Percentiles rank a stretch among this genome's conserved stretches.
Evolutionary conservation across 148 eudicot species (phyloP).

Genomic region (Chenopodium quinoa): DNA sequence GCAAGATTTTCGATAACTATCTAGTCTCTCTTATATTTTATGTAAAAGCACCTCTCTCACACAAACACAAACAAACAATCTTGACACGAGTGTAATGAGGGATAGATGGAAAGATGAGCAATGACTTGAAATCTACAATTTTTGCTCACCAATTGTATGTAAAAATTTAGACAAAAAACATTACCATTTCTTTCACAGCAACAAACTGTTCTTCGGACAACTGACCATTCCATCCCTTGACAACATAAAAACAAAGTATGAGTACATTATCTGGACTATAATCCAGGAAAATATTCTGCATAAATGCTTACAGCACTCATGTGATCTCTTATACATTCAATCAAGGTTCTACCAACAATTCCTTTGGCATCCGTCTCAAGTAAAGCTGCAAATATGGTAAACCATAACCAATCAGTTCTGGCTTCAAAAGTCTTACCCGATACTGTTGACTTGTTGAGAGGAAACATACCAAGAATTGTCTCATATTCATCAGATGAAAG

Average conservation of each 20-base stretch:
- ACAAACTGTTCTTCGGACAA: slow-evolving; percentile 87
- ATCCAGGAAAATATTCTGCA: slow-evolving; percentile 8
- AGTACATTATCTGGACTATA: slow-evolving; percentile 13
- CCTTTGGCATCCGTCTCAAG: slow-evolving; percentile 96
- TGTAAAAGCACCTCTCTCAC: not conserved
- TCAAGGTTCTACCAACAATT: slow-evolving; percentile 85
- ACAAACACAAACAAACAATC: not conserved
- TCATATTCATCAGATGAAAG: slow-evolving; percentile 94
- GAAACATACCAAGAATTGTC: slow-evolving; percentile 75
- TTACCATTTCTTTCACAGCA: slow-evolving; percentile 94
- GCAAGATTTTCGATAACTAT: not conserved
- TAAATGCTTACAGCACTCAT: slow-evolving; percentile 60
- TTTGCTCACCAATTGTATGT: not conserved
- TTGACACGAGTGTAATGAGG: not conserved
- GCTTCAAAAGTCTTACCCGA: not conserved
- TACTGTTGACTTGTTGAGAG: not conserved
- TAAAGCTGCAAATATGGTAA: slow-evolving; percentile 60
- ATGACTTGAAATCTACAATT: not conserved
- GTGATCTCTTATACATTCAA: slow-evolving; percentile 90
- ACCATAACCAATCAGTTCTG: slow-evolving; percentile 6
- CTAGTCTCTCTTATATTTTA: no score
- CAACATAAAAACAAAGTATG: slow-evolving; percentile 14
- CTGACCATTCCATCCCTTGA: slow-evolving; percentile 79
- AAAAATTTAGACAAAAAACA: not conserved
- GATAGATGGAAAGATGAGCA: not conserved